phyloP scores from a whole-genome alignment of 805 yeast genomes.

The Cyberlindnera euphorbiiphila region DNA sequence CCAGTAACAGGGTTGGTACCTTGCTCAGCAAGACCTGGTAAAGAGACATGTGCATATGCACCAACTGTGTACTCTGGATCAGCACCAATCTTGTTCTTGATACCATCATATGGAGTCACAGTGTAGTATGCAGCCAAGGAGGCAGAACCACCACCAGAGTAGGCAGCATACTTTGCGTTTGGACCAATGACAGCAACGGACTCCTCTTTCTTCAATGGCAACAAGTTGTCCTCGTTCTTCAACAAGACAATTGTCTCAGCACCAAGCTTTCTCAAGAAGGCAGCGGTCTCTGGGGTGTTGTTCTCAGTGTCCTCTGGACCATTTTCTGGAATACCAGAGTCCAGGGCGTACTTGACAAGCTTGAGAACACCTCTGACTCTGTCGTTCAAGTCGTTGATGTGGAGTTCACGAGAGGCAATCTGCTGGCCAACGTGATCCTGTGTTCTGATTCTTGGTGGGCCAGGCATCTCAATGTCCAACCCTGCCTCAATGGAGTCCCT shows the following conservation, averaged over 20 bases:
- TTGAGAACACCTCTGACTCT: conserved; percentile 45
- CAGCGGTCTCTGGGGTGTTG: conserved; percentile 41
- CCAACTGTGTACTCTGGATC: conserved; percentile 31
- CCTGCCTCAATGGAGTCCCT: conserved; percentile 47
- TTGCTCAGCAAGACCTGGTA: conserved; percentile 30
- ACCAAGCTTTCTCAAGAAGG: conserved; percentile 39
- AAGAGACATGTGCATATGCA: conserved; percentile 30
- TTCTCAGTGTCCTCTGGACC: conserved; percentile 36
- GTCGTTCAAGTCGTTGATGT: conserved; percentile 41
- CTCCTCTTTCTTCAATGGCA: conserved; percentile 45
- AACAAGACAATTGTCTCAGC: conserved; percentile 51
- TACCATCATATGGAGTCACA: conserved; percentile 45
- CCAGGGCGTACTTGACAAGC: conserved; percentile 41
- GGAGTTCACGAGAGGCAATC: conserved; percentile 37
- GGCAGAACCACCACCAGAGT: conserved; percentile 63
- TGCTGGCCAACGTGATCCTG: conserved; percentile 35
- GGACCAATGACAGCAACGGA: conserved; percentile 54
- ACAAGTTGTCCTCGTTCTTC: conserved; percentile 44
- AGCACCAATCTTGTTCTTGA: conserved; percentile 27
- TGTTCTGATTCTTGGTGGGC: conserved; percentile 45
- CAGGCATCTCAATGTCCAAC: conserved; percentile 62
- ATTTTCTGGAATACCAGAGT: conserved; percentile 40
- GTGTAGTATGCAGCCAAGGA: conserved; percentile 43
- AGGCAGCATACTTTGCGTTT: conserved; percentile 45
- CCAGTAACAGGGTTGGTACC: conserved; percentile 15